phyloP scores from a whole-genome alignment of 768 basidiomycete genomes.

The Serendipita sp. region DNA sequence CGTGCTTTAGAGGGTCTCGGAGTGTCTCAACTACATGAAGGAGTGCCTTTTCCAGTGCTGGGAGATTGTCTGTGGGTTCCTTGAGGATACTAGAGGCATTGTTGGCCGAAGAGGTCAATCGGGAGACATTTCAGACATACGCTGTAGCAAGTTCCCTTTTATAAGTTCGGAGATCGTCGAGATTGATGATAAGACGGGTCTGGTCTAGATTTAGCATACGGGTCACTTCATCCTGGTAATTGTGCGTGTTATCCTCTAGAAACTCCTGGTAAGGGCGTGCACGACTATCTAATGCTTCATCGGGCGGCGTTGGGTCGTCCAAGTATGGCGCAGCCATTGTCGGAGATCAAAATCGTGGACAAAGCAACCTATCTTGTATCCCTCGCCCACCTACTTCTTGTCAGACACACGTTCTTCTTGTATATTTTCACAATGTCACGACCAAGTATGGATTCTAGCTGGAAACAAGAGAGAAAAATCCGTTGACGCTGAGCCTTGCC shows the following conservation, averaged over 20 bases:
- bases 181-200: constrained; percentile 82
- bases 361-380: background rate
- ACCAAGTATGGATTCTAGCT: background rate
- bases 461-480: background rate
- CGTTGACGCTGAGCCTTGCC: background rate
- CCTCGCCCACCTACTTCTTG: background rate
- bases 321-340: background rate
- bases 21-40: constrained; percentile 46
- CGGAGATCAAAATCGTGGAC: background rate
- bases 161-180: constrained; percentile 90
- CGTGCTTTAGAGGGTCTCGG: constrained; percentile 66
- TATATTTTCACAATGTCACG: constrained; percentile 1
- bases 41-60: constrained; percentile 81
- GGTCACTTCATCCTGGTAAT: constrained; percentile 72
- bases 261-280: constrained; percentile 10
- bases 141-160: constrained; percentile 69
- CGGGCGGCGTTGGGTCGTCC: background rate
- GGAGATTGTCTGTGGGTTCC: constrained; percentile 70
- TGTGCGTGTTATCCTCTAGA: constrained; percentile 25
- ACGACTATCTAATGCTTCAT: background rate
- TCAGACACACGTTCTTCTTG: background rate
- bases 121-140: constrained; percentile 15
- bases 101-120: background rate
- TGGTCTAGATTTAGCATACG: constrained; percentile 69
- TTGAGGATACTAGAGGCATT: constrained; percentile 51